Conservation (phyloP, 1,284 basidiomycete species). For the Lentinula novae-zelandiae region DNA sequence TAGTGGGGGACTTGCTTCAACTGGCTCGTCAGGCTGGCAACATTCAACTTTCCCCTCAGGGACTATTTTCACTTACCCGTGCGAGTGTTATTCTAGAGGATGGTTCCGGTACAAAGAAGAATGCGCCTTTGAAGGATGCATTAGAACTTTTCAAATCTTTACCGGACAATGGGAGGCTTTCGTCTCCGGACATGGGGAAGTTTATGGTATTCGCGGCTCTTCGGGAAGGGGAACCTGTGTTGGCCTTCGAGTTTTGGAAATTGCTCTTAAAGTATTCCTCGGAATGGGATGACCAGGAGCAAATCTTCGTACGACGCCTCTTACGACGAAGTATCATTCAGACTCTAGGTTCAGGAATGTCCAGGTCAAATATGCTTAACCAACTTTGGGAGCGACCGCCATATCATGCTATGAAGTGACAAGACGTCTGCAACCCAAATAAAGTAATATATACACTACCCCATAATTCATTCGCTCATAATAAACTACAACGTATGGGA, state of each 20-base stretch:
- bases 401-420: slow-evolving; percentile 5
- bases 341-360: slow-evolving; percentile 27
- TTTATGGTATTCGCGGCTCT: slow-evolving; percentile 50
- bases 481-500: background rate
- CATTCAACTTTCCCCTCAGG: slow-evolving; percentile 39
- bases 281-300: slow-evolving; percentile 47
- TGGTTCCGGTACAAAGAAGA: slow-evolving; percentile 20
- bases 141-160: slow-evolving; percentile 40
- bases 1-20: slow-evolving; percentile 41
- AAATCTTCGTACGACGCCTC: slow-evolving; percentile 34
- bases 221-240: slow-evolving; percentile 38
- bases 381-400: slow-evolving; percentile 3
- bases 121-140: slow-evolving; percentile 35
- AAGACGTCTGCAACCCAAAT: background rate
- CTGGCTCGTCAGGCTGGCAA: slow-evolving; percentile 32
- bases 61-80: slow-evolving; percentile 45
- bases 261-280: slow-evolving; percentile 41
- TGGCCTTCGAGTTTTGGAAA: slow-evolving; percentile 62
- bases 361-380: background rate
- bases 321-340: slow-evolving; percentile 27
- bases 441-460: slow-evolving; percentile 1
- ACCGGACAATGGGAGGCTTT: slow-evolving; percentile 29
- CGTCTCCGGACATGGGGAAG: slow-evolving; percentile 42
- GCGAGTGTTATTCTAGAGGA: slow-evolving; percentile 31
- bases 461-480: background rate